Base-by-base conservation (phyloP, 2,329 filamentous ascomycete genomes). In the Aspergillus sp. region DNA sequence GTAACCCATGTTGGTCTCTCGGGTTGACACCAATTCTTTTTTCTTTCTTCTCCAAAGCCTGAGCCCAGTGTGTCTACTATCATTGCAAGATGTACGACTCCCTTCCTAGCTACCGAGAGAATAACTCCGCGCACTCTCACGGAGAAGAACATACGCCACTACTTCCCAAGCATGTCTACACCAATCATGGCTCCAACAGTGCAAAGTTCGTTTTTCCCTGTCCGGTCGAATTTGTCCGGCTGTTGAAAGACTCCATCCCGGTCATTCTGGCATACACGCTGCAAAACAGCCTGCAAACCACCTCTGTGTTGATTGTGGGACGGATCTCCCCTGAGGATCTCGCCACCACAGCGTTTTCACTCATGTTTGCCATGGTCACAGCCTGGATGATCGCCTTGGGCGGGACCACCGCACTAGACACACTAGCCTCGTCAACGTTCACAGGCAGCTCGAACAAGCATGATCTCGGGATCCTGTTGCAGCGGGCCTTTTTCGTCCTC, bases 291-390 rank as follows among this genome's bases (percentile, higher is more conserved):
- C 80, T 96, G 0, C 92, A 96, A 72, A 96, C 92, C 0, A 73
- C 90, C 1, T 95, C 91, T 0, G 90, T 96, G 4, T 79, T 96
- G 49, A 88, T 96, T 39, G 91, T 91, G 3, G 92, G 92, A 8
- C 87, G 90, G 2, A 79, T 92, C 0, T 93, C 90, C 0, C 88
- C 92, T 1, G 89, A 95, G 74, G 87, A 91, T 1, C 79, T 96
- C 6, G 90, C 92, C 0, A 90, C 89, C 0, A 89, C 91, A 1
- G 91, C 92, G 0, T 96, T 96, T 70, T 90, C 90, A 2, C 94
- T 95, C 80, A 96, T 96, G 92, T 96, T 96, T 68, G 92, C 92
- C 57, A 92, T 94, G 90, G 88, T 90, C 21, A 92, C 91, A 0
- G 92, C 88, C 0, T 96, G 92, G 91, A 83, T 96, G 39, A 90